Base-by-base conservation (phyloP, 164 flowering plant species). In the Magnolia changhungtana region DNA sequence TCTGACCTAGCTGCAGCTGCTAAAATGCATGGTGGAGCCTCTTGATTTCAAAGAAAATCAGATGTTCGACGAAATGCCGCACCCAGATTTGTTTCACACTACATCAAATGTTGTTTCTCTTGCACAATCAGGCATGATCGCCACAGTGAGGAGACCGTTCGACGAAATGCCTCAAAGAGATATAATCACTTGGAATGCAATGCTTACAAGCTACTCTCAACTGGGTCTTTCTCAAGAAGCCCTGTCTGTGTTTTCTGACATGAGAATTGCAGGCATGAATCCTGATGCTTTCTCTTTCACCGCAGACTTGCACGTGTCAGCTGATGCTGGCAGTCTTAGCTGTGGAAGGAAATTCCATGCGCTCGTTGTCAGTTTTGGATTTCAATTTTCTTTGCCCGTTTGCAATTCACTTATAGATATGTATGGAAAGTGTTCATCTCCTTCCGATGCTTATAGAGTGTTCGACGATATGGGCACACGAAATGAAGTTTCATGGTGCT, bases 401-500 rank as follows among this genome's bases (percentile, higher is more conserved):
- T 76, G 82, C 50, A 90, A 91, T 78, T 86, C 94, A 4, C 89
- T 92, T 21, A 79, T 89, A 73, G 90, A 91, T 69, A 86, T 92
- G 89, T 92, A 91, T 79, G 95, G 90, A 21, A 92, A 92, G 80
- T 91, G 92, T 65, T 78, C 75, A 66, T 55, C 50, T 19, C 83
- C 90, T 29, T 63, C 19, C 24, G 45, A 82, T 58, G 93, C 95
- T 0, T 27, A 71, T 5, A 81, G 68, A 80, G 83, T 90, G 55
- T 91, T 91, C 80, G 74, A 81, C 31, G 88, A 82, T 50, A 90
- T 89, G 90, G 65, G 27, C 9, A 9, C 13, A 2, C 69, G 76
- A 74, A 92, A 90, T 79, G 90, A 86, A 58, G 86, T 90, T 0
- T 86, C 95, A 0, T 92, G 95, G 94, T 89, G 97, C 70, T 90